Evolutionary conservation across 163 green algal genomes (phyloP), one percentile per base, ranked within the genome.

Genomic region (Scenedesmus sp.): DNA sequence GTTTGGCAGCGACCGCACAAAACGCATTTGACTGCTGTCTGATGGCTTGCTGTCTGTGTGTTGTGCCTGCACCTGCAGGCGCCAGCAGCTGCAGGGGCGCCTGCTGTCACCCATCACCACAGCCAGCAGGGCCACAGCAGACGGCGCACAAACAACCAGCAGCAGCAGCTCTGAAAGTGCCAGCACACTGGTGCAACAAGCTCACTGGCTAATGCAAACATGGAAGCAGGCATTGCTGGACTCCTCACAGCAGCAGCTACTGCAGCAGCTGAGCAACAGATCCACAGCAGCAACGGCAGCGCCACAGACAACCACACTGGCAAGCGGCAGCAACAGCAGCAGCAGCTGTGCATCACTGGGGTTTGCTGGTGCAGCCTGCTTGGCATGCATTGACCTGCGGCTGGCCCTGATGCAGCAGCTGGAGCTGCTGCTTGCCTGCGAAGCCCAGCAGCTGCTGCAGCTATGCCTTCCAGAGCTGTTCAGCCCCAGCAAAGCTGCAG

Each of bases 361-460:
- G 1, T 59, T 34, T 46, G 87, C 66, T 2, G 12, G 0, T n/a
- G 23, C 83, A 23, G 83, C 55, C 20, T 54, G 54, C 16, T 10
- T 91, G 23, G 13, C 23, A n/a, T 52, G 54, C 2, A 8, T 82
- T 23, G 87, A 91, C 59, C 26, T 91, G 13, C 57, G 76, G 0
- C 3, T 66, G 2, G 87, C 87, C 15, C 1, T 73, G 2, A 18
- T 91, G 59, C 87, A 91, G 76, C 87, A 91, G 76, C 74, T 56
- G 2, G n/a, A 82, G 2, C 74, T 91, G 59, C 76, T 87, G n/a
- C 59, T 83, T 16, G 6, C 4, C 34, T 77, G 73, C 56, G 54
- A 52, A 15, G 13, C 56, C 5, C 73, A 59, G 73, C 52, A 86
- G 20, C 55, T 76, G 34, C 73, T 91, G 54, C 54, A 86, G 23